Base-by-base conservation (phyloP, 2,329 filamentous ascomycete species). In the Pezicula radicicola region DNA sequence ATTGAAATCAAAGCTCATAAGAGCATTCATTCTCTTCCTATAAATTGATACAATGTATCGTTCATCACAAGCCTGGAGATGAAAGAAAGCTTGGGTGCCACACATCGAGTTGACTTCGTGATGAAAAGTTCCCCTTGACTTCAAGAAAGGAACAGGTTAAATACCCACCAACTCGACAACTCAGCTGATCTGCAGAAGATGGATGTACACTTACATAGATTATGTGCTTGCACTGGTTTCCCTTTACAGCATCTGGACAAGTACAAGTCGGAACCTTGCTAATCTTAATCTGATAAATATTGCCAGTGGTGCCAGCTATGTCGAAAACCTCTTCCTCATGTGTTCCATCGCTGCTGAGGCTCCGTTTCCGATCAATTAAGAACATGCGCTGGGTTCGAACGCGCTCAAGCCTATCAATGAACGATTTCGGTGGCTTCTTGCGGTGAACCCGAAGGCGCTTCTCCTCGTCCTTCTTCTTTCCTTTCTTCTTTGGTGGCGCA, bases 161-260 rank as follows among this genome's bases (percentile, higher is more conserved):
- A 33, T 13, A 33, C 12, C 9, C 30, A 12, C 2, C 40, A 13
- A 25, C 40, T 42, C 25, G 25, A 16, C 12, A 8, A 15, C 6
- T 42, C 18, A 13, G n/a, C 40, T 18, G 18, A 6, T 42, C 18
- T 6, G 15, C 40, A 19, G 5, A 18, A 42, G 33, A 8, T 48
- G 47, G 15, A 21, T 25, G 28, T 44, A 36, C 8, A 61, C 69
- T 54, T 70, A 79, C 79, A 61, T 84, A 85, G 43, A 80, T 67
- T 41, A 84, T 77, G 58, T 86, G 83, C 62, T 86, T 86, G 74
- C 83, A 87, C 59, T 83, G 78, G 42, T 80, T 78, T 4, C 81
- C 78, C 52, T 79, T 79, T 33, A 44, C 54, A 25, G 50, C 70
- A 64, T 83, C 77, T 0, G 79, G 79, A 62, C 81, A 85, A 51